Base-by-base conservation (phyloP, 2,329 filamentous ascomycete genomes). In the Colletotrichum tropicale region DNA sequence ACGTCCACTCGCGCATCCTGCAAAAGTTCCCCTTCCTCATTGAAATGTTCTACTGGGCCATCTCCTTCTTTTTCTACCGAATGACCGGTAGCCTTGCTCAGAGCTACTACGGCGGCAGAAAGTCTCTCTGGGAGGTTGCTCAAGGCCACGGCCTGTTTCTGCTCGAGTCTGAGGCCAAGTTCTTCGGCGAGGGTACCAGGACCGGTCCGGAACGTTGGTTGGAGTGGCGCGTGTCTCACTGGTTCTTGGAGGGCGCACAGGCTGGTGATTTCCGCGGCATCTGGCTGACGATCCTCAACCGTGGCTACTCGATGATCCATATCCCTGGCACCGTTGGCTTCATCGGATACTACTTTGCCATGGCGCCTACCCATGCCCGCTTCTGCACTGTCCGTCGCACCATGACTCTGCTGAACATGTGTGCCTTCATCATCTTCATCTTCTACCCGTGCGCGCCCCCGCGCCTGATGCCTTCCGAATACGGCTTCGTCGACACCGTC, bases 31-130 rank as follows among this genome's bases (percentile, higher is more conserved):
- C 93, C 6, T 94, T 94, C 80, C 82, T 94, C 70, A 88, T 94
- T 65, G 93, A 94, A 82, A 94, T 94, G 91, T 94, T 94, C 82
- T 94, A 94, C 85, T 94, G 93, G 93, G 87, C 89, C 58, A 87
- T 94, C 78, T 93, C 92, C 80, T 90, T 92, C 77, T 86, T 89
- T 61, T 92, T 93, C 81, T 94, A 94, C 84, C 87, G 89, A 48
- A 85, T 91, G 82, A 93, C 91, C 9, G 88, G 89, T 18, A 84
- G 88, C 18, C 81, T 88, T 8, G 88, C 89, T 3, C 86, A 89
- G 73, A 82, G 83, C 64, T 84, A 90, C 70, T 91, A 90, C 73
- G 88, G 89, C 43, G 65, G 78, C 58, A 79, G 81, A 67, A 80
- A 81, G 71, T 74, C 71, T 5, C 68, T 76, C 26, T 91, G 90